phyloP scores from a whole-genome alignment of 169 alveolate species.

The Plasmodium yoelii region DNA sequence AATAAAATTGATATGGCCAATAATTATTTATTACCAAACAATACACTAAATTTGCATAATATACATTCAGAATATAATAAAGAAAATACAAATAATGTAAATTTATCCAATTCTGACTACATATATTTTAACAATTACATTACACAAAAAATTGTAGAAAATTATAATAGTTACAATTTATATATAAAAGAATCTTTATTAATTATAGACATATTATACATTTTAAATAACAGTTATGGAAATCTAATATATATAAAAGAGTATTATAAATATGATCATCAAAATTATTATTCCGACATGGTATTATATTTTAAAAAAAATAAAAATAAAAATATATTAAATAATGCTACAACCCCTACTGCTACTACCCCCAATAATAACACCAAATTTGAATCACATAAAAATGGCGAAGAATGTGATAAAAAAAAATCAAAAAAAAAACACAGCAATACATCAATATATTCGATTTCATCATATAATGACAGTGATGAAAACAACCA shows the following conservation, averaged over 20 bases:
- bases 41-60: conserved; percentile 12
- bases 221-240: conserved; percentile 61
- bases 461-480: neutral
- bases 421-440: neutral
- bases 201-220: conserved; percentile 61
- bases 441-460: neutral
- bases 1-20: conserved; percentile 29
- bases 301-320: neutral
- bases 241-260: conserved; percentile 60
- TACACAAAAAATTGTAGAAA: conserved; percentile 47
- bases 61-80: conserved; percentile 10
- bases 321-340: conserved; percentile 9
- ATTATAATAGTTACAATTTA: conserved; percentile 36
- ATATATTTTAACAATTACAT: conserved; percentile 51
- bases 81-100: neutral
- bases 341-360: neutral
- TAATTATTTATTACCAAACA: conserved; percentile 10
- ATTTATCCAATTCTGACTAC: neutral
- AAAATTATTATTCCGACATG: conserved; percentile 29
- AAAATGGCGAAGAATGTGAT: neutral
- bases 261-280: conserved; percentile 54
- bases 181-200: conserved; percentile 59
- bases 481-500: neutral
- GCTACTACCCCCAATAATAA: neutral
- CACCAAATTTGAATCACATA: neutral